These are phyloP conservation scores for Pseudocercospora cruenta DNA, from an alignment of 2,329 filamentous ascomycete species.

Conservation along the genomic window DNA sequence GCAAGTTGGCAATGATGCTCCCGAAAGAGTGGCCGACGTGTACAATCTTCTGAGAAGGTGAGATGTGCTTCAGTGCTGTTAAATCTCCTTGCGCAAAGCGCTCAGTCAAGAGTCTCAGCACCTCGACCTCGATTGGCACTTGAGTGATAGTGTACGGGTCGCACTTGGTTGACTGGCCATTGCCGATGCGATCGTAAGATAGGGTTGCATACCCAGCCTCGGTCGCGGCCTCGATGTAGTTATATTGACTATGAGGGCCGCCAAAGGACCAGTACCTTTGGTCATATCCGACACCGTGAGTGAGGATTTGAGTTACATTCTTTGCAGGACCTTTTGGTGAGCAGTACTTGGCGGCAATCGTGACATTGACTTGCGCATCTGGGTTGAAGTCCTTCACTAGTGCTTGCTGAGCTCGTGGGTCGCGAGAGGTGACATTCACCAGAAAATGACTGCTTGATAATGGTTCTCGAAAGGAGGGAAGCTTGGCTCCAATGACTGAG, in stretches of 20 bases:
- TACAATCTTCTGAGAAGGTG: conserved; percentile 20
- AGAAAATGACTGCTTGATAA: conserved; percentile 22
- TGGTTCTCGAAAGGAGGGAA: conserved; percentile 24
- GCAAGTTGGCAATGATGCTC: conserved; percentile 16
- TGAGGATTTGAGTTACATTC: conserved; percentile 23
- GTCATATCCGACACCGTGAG: conserved; percentile 30
- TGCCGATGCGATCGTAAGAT: conserved; percentile 27
- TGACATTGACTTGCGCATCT: conserved; percentile 18
- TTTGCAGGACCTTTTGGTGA: conserved; percentile 8
- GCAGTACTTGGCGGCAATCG: conserved; percentile 27
- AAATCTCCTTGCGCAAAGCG: conserved; percentile 22
- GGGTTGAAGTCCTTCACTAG: conserved; percentile 11
- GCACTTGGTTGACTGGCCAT: conserved; percentile 20
- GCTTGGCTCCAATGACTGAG: conserved; percentile 13
- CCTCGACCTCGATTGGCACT: conserved; percentile 18
- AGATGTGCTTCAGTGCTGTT: conserved; percentile 7
- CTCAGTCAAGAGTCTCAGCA: conserved; percentile 22
- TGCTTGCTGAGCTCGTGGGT: conserved; percentile 4
- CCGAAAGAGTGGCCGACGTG: conserved; percentile 31
- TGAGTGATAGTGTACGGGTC: conserved; percentile 27
- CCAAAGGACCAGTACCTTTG: conserved; percentile 27
- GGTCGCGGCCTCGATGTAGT: conserved; percentile 23
- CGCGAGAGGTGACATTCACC: conserved; percentile 13
- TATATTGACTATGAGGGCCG: conserved; percentile 24
- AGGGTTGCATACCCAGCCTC: conserved; percentile 25